Base-by-base conservation (phyloP, 768 basidiomycete species). In the Pholiota microspora region DNA sequence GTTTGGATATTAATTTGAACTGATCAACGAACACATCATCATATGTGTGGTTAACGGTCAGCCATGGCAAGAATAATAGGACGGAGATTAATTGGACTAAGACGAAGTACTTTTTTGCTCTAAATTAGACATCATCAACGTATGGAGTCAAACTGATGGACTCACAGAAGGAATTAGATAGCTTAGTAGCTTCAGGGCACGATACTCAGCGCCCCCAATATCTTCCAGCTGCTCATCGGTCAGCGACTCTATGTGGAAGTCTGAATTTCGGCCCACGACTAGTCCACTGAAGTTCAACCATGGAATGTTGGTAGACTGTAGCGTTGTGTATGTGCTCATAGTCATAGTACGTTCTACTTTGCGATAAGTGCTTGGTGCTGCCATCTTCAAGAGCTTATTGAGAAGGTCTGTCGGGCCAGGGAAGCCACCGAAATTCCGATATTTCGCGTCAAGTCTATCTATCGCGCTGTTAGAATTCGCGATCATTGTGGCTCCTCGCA, bases 181-280 rank as follows among this genome's bases (percentile, higher is more conserved):
- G 55, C 76, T 80, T 59, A 82, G 66, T 51, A 80, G 54, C 49
- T 73, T 72, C 59, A 91, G 67, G 2, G 88, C 85, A 2, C 82
- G 69, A 66, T 85, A 91, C 70, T 93, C 91, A 21, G 88, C 81
- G 0, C 89, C 89, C 2, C 89, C 89, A 15, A 93, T 69, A 58
- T 84, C 77, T 63, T 90, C 88, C 52, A 88, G 64, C 64, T 91
- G 79, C 16, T 88, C 85, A 57, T 83, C 78, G 2, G 78, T 80
- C 62, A 93, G 65, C 57, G 67, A 76, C 28, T 80, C 79, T 10
- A 73, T 78, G 35, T 71, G 67, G 57, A 85, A 81, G 57, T 80
- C 72, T 5, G 81, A 85, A 62, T 88, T 89, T 16, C 85, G 70
- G 3, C 83, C 81, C 4, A 85, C 78, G 9, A 77, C 67, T 2